Conservation (phyloP, 129 eudicot genomes). For the Silybum marianum region DNA sequence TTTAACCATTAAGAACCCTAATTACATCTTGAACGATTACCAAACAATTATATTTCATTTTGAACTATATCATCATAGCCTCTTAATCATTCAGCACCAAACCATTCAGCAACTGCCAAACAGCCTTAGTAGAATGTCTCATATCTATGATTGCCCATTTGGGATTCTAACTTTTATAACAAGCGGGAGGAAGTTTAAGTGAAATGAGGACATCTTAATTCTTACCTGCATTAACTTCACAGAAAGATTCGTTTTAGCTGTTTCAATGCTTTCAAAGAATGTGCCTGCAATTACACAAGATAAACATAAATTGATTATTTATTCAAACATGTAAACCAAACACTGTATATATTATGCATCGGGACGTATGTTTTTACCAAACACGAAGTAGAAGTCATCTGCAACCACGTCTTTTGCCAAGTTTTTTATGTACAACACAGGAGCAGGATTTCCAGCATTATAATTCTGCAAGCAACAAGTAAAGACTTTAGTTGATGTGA, state of each 20-base stretch:
- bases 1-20: too few species aligned
- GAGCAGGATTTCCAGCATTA: constrained; percentile 78
- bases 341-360: not conserved
- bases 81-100: too few species aligned
- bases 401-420: constrained; percentile 87
- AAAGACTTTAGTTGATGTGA: not conserved
- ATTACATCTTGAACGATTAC: too few species aligned
- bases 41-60: too few species aligned
- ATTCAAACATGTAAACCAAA: constrained; percentile 11
- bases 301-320: not conserved
- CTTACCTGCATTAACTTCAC: constrained; percentile 86
- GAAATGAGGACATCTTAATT: constrained; percentile 8
- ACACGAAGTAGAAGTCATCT: constrained; percentile 80
- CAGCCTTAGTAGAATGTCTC: not conserved
- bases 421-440: constrained; percentile 82
- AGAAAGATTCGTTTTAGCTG: constrained; percentile 61
- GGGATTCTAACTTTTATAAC: not conserved
- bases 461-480: constrained; percentile 75
- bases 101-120: too few species aligned
- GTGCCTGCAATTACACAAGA: constrained; percentile 62
- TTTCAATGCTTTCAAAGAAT: constrained; percentile 71
- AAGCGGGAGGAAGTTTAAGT: not conserved
- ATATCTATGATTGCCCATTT: not conserved
- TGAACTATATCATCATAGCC: too few species aligned
- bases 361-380: constrained; percentile 52